Evolutionary conservation across 805 yeast genomes (phyloP).

Genomic region (Helenozyma rhizophorensis): DNA sequence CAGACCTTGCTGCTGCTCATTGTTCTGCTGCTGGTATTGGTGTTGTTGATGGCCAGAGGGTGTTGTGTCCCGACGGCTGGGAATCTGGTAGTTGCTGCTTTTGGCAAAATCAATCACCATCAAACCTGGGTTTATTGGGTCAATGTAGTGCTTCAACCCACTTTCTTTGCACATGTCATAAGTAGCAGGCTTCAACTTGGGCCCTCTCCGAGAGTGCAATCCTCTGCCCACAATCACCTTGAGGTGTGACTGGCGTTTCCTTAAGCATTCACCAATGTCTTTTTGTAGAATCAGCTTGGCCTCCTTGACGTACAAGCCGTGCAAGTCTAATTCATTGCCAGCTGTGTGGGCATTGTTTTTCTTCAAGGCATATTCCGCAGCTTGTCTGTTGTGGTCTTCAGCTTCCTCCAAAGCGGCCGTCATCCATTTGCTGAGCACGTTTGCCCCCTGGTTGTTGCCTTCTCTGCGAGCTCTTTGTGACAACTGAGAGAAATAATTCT

Average conservation of each 20-base stretch:
- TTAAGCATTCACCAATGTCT: slow-evolving; percentile 63
- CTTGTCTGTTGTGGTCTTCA: slow-evolving; percentile 67
- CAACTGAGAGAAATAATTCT: slow-evolving; percentile 51
- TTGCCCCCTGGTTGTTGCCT: slow-evolving; percentile 74
- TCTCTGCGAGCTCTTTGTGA: slow-evolving; percentile 73
- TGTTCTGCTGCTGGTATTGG: slow-evolving; percentile 16
- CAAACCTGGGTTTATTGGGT: slow-evolving; percentile 76
- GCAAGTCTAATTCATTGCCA: slow-evolving; percentile 84
- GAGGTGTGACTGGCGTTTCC: slow-evolving; percentile 55
- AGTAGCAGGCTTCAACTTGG: slow-evolving; percentile 87
- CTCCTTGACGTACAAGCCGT: slow-evolving; percentile 87
- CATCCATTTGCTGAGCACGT: slow-evolving; percentile 64
- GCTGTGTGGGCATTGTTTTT: slow-evolving; percentile 87
- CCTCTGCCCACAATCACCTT: slow-evolving; percentile 94
- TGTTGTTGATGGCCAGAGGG: slow-evolving; percentile 19
- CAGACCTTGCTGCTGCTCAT: slow-evolving; percentile 12
- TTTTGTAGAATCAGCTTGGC: slow-evolving; percentile 73
- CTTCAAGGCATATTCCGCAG: slow-evolving; percentile 85
- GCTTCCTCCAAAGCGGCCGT: slow-evolving; percentile 57
- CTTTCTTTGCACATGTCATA: slow-evolving; percentile 71
- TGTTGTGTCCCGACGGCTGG: slow-evolving; percentile 25
- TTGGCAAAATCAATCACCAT: slow-evolving; percentile 56
- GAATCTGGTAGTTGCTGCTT: slow-evolving; percentile 23
- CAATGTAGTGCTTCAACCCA: slow-evolving; percentile 55
- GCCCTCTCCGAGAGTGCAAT: slow-evolving; percentile 73